Conservation (phyloP, 2,329 filamentous ascomycete species). For the Cercospora sp. region DNA sequence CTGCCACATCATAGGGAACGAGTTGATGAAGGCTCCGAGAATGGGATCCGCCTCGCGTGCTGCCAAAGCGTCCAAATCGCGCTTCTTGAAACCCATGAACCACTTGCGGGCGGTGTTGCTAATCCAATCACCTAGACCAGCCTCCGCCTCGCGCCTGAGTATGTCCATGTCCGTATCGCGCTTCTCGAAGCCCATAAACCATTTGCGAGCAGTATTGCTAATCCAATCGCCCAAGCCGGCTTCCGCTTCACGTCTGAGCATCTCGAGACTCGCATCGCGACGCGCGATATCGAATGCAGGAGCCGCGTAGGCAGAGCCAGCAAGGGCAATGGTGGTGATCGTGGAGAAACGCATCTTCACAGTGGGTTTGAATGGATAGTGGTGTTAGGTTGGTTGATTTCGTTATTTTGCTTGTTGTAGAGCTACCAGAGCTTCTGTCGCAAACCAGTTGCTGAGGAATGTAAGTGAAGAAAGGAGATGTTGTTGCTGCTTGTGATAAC, state of each 20-base stretch:
- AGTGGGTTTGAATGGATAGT: neutral
- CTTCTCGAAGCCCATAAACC: neutral
- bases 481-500: neutral
- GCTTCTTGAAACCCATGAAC: neutral
- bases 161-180: neutral
- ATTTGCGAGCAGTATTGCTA: neutral
- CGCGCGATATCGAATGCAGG: neutral
- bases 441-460: neutral
- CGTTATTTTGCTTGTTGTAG: neutral
- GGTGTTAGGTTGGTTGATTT: neutral
- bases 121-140: neutral
- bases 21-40: neutral
- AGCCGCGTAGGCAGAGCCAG: neutral
- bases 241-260: neutral
- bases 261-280: neutral
- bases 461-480: neutral
- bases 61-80: neutral
- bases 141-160: neutral
- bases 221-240: neutral
- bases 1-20: neutral
- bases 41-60: neutral
- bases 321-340: neutral
- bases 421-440: conserved; percentile 5
- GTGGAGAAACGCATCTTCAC: conserved; percentile 6
- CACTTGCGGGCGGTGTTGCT: neutral